Conservation (phyloP, 768 basidiomycete species). For the Rhizopogon vinicolor region DNA sequence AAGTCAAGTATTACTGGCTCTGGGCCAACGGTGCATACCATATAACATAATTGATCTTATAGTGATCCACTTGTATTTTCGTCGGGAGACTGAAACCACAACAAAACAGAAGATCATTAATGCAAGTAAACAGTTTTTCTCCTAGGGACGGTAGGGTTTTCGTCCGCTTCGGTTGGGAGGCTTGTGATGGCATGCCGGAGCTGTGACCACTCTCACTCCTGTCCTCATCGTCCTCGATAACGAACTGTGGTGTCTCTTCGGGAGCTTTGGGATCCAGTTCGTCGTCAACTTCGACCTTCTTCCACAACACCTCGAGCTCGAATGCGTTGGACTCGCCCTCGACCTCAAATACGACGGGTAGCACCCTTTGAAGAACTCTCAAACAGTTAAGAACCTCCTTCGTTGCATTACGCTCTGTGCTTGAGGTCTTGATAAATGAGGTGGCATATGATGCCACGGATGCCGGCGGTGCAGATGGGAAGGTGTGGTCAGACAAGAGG, state of each 20-base stretch:
- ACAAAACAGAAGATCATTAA: conserved; percentile 87
- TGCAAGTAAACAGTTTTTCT: conserved; percentile 71
- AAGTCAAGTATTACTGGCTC: neutral
- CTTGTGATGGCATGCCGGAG: conserved; percentile 11
- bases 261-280: conserved; percentile 16
- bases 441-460: conserved; percentile 65
- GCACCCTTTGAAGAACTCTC: conserved; percentile 82
- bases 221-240: conserved; percentile 86
- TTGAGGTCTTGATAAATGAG: conserved; percentile 60
- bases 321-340: conserved; percentile 69
- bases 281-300: conserved; percentile 47
- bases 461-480: conserved; percentile 50
- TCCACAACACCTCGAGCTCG: conserved; percentile 84
- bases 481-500: conserved; percentile 75
- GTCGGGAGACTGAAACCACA: conserved; percentile 90
- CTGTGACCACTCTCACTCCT: conserved; percentile 36
- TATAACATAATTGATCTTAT: conserved; percentile 83
- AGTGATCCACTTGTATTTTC: conserved; percentile 69
- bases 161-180: conserved; percentile 28
- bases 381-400: conserved; percentile 90
- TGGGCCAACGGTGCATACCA: conserved; percentile 50
- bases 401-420: conserved; percentile 60
- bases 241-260: conserved; percentile 59
- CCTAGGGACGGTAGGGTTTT: conserved; percentile 70
- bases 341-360: conserved; percentile 86